These are phyloP conservation scores for Alisma plantagoaquatica DNA, from an alignment of 106 monocot genomes.

Conservation along the genomic window DNA sequence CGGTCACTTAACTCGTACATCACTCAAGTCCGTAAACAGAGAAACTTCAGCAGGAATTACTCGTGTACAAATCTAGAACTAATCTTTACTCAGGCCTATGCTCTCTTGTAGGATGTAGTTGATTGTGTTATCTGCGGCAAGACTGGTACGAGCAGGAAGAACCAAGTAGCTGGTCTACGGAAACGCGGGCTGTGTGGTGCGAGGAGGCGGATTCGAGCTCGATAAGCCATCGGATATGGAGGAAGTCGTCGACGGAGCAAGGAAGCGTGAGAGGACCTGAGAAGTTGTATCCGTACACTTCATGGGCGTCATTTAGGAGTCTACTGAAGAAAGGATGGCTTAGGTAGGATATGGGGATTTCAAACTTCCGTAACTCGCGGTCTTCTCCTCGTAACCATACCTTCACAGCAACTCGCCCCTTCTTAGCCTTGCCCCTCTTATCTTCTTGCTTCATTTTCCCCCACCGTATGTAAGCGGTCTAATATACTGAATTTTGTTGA, in stretches of 20 bases:
- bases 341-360: conserved; percentile 16
- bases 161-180: too few species aligned
- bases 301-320: conserved; percentile 10
- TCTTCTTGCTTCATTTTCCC: neutral
- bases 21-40: too few species aligned
- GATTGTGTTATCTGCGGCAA: too few species aligned
- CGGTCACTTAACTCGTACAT: too few species aligned
- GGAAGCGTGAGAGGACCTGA: conserved; percentile 15
- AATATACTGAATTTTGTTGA: too few species aligned
- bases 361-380: neutral
- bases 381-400: conserved; percentile 8
- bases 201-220: conserved; percentile 12
- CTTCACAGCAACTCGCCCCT: conserved; percentile 11
- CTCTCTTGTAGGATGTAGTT: too few species aligned
- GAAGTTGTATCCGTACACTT: conserved; percentile 10
- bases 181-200: too few species aligned
- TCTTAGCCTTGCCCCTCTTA: conserved; percentile 8
- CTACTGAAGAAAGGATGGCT: conserved; percentile 13
- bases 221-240: conserved; percentile 13
- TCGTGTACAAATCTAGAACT: too few species aligned
- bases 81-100: too few species aligned
- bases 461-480: too few species aligned
- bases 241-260: conserved; percentile 18
- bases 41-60: too few species aligned
- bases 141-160: too few species aligned